Evolutionary conservation across 2,329 filamentous ascomycete species (phyloP).

Genomic region (Huntiella savannae): DNA sequence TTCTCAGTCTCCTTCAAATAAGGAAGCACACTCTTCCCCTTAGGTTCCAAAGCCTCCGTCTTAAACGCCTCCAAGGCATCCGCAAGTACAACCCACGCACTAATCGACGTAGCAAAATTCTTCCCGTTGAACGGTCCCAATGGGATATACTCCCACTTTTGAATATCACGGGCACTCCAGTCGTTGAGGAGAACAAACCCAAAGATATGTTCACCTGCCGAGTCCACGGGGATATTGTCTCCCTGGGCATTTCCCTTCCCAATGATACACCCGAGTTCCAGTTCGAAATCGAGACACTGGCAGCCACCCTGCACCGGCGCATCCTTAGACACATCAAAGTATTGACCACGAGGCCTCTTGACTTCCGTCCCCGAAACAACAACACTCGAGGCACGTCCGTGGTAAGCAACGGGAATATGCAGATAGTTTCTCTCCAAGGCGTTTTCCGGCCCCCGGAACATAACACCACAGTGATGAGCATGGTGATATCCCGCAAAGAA

Average conservation of each 20-base stretch:
- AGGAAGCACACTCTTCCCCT: constrained; percentile 13
- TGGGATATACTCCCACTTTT: constrained; percentile 35
- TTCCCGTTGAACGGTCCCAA: constrained; percentile 40
- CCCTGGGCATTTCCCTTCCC: constrained; percentile 41
- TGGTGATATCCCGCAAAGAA: constrained; percentile 61
- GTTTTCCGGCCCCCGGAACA: constrained; percentile 50
- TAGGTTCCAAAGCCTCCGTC: constrained; percentile 7
- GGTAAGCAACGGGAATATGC: constrained; percentile 55
- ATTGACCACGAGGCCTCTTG: constrained; percentile 47
- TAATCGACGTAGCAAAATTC: constrained; percentile 34
- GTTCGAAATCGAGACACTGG: constrained; percentile 41
- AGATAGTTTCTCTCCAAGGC: constrained; percentile 57
- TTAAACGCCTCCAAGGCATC: constrained; percentile 25
- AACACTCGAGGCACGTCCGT: constrained; percentile 51
- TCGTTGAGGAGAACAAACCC: constrained; percentile 45
- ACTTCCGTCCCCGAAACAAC: constrained; percentile 52
- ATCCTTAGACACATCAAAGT: constrained; percentile 21
- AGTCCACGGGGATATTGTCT: constrained; percentile 37
- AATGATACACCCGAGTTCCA: constrained; percentile 52
- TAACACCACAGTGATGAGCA: constrained; percentile 40
- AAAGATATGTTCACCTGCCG: constrained; percentile 48
- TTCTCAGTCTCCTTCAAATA: constrained; percentile 11
- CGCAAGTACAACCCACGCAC: constrained; percentile 36
- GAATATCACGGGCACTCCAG: constrained; percentile 38
- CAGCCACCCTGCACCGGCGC: constrained; percentile 5